These are phyloP conservation scores for Gracilaria vermiculophylla DNA, from an alignment of 23 red algal species.

Conservation along the genomic window DNA sequence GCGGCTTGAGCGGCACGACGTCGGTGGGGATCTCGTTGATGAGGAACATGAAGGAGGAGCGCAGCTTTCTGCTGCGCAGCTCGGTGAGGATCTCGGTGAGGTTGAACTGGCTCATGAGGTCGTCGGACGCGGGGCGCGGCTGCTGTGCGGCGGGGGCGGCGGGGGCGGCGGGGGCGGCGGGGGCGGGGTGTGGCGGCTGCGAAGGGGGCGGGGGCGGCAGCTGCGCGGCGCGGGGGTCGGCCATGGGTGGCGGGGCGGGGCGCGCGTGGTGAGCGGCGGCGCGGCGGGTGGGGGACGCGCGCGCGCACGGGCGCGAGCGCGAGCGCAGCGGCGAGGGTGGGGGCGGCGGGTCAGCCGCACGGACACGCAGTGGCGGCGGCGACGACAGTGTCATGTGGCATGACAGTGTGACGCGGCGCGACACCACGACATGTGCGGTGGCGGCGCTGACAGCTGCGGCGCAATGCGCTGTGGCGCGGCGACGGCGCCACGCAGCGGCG, in stretches of 20 bases:
- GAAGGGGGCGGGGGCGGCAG: too few relatives aligned
- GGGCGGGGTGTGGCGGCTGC: too few relatives aligned
- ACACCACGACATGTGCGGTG: too few relatives aligned
- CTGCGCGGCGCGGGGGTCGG: too few relatives aligned
- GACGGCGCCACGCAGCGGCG: too few relatives aligned
- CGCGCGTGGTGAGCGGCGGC: neutral
- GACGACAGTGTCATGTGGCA: too few relatives aligned
- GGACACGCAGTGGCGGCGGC: too few relatives aligned
- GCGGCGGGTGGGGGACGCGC: neutral
- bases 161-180: neutral
- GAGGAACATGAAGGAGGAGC: slow-evolving; percentile 66
- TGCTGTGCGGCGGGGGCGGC: neutral
- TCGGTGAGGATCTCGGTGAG: slow-evolving; percentile 47
- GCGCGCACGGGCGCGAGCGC: too few relatives aligned
- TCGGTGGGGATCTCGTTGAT: slow-evolving; percentile 57
- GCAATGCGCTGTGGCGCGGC: too few relatives aligned
- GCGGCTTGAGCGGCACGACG: slow-evolving; percentile 62
- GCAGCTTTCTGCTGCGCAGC: slow-evolving; percentile 47
- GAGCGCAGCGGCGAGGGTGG: neutral
- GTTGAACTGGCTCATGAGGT: slow-evolving; percentile 45
- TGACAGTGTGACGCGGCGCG: too few relatives aligned
- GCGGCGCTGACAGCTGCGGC: neutral
- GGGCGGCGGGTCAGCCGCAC: too few relatives aligned
- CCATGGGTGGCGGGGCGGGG: too few relatives aligned
- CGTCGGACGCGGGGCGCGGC: neutral